These are phyloP conservation scores for Aleurites moluccanus DNA, from an alignment of 441 rosid species.

Conservation along the genomic window DNA sequence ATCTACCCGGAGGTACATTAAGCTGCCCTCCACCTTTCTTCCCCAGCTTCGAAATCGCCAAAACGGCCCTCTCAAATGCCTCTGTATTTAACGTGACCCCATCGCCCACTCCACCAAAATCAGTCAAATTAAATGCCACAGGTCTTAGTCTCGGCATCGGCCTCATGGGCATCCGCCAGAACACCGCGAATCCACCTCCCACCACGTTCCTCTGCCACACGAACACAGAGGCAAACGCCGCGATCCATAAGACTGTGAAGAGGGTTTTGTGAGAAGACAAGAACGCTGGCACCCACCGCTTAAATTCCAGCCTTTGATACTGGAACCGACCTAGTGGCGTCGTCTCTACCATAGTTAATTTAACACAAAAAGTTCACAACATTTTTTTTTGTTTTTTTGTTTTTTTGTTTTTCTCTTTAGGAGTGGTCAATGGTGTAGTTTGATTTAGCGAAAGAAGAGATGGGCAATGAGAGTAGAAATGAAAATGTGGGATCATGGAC, in stretches of 20 bases:
- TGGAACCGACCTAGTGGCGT: slow-evolving; percentile 45
- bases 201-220: slow-evolving; percentile 68
- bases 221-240: slow-evolving; percentile 71
- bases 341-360: slow-evolving; percentile 55
- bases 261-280: slow-evolving; percentile 73
- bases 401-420: not conserved
- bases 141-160: slow-evolving; percentile 61
- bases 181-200: slow-evolving; percentile 39
- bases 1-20: slow-evolving; percentile 81
- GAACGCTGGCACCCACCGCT: slow-evolving; percentile 58
- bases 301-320: slow-evolving; percentile 48
- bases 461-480: not conserved
- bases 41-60: slow-evolving; percentile 70
- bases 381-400: not conserved
- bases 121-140: slow-evolving; percentile 69
- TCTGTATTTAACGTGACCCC: slow-evolving; percentile 75
- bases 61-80: slow-evolving; percentile 86
- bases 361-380: not conserved
- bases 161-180: slow-evolving; percentile 41
- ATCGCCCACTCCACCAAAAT: slow-evolving; percentile 92
- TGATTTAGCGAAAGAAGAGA: slow-evolving; percentile 2
- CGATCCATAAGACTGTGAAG: slow-evolving; percentile 74
- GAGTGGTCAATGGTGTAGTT: slow-evolving; percentile 1
- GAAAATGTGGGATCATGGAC: not conserved
- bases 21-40: slow-evolving; percentile 84